Conservation (phyloP, 108 stramenopile species). For the Pseudonitzschia multiseries region DNA sequence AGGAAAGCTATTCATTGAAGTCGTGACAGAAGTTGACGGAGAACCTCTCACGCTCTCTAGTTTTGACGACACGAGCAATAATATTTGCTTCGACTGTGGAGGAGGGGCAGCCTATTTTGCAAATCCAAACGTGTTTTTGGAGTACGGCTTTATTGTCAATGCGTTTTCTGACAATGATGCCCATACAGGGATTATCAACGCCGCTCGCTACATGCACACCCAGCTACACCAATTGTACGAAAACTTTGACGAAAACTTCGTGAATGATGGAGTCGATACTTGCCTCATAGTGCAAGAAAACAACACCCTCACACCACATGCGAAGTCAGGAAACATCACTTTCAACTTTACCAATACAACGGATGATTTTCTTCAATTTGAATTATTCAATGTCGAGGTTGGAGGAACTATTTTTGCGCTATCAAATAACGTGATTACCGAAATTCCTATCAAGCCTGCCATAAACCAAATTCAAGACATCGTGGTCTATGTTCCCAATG, state of each 20-base stretch:
- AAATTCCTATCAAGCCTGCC: background rate
- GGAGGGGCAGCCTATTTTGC: background rate
- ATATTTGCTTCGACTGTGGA: constrained; percentile 5
- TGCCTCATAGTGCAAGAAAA: constrained; percentile 14
- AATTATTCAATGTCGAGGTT: constrained; percentile 14
- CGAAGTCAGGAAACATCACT: constrained; percentile 13
- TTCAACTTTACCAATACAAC: constrained; percentile 3
- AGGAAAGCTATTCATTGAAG: background rate
- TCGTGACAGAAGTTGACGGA: constrained; percentile 4
- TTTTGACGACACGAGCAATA: background rate
- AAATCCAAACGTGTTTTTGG: background rate
- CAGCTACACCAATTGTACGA: constrained; percentile 4
- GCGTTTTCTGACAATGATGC: constrained; percentile 15
- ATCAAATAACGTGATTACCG: background rate
- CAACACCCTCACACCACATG: background rate
- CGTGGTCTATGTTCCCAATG: constrained; percentile 2
- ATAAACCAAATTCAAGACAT: background rate
- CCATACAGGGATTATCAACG: background rate
- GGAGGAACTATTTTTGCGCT: constrained; percentile 8
- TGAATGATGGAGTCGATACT: constrained; percentile 12
- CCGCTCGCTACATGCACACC: constrained; percentile 17
- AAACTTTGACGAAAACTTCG: constrained; percentile 1
- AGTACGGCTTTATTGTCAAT: constrained; percentile 15
- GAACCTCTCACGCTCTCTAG: background rate
- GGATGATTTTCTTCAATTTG: constrained; percentile 5